These are phyloP conservation scores for Microdochium nivale DNA, from an alignment of 2,329 filamentous ascomycete genomes.

Conservation along the genomic window DNA sequence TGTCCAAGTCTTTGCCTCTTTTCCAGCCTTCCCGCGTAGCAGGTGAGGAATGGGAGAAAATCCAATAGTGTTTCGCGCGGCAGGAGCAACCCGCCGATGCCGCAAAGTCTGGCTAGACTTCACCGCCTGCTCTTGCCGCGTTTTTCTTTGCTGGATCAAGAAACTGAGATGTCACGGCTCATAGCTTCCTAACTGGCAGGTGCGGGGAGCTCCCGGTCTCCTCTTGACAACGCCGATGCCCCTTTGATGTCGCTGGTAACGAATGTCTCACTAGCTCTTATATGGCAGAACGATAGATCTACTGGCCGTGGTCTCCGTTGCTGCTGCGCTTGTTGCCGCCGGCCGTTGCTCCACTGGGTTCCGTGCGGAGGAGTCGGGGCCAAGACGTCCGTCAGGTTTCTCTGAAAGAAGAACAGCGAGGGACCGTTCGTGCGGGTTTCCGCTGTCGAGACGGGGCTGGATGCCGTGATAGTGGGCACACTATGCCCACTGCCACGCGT, in stretches of 20 bases:
- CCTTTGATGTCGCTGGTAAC: not conserved
- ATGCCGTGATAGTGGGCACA: not conserved
- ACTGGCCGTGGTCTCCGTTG: not conserved
- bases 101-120: not conserved
- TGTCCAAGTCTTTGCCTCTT: not conserved
- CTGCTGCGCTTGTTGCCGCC: not conserved
- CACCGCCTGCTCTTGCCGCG: not conserved
- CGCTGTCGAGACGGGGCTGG: not conserved
- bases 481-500: too few relatives aligned
- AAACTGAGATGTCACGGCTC: not conserved
- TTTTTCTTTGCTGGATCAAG: not conserved
- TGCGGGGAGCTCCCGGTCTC: not conserved
- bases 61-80: not conserved
- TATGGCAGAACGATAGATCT: not conserved
- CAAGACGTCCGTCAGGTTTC: not conserved
- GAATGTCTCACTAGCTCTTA: not conserved
- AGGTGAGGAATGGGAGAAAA: not conserved
- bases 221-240: not conserved
- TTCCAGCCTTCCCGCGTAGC: not conserved
- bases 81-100: not conserved
- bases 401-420: not conserved
- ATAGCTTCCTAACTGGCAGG: not conserved
- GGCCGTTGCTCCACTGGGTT: not conserved
- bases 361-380: not conserved
- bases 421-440: not conserved